These are phyloP conservation scores for Antitrichia curtipendula DNA, from an alignment of 225 moss, liverwort and hornwort species.

Conservation along the genomic window DNA sequence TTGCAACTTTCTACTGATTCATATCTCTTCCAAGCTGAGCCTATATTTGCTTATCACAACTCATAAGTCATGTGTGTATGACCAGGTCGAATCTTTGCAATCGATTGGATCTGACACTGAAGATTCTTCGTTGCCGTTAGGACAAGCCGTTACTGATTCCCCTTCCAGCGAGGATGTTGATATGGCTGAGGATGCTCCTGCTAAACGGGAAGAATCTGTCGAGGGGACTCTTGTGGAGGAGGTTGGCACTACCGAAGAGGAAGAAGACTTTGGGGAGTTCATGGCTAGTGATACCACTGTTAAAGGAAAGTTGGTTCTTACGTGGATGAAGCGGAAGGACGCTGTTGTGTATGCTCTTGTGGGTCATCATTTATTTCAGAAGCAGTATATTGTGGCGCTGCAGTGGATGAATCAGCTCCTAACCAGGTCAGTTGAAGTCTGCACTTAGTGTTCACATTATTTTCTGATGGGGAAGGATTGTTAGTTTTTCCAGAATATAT, in stretches of 20 bases:
- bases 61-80: background rate
- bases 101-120: slow-evolving; percentile 5
- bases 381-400: slow-evolving; percentile 76
- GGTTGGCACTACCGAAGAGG: slow-evolving; percentile 41
- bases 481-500: background rate
- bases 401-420: slow-evolving; percentile 73
- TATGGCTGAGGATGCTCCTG: background rate
- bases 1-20: background rate
- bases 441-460: background rate
- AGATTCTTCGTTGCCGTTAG: slow-evolving; percentile 4
- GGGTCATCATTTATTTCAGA: slow-evolving; percentile 84
- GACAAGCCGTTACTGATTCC: background rate
- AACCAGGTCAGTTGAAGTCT: slow-evolving; percentile 26
- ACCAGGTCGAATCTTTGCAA: slow-evolving; percentile 60
- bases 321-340: slow-evolving; percentile 81
- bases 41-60: background rate
- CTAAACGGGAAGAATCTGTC: background rate
- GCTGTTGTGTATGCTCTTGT: slow-evolving; percentile 70
- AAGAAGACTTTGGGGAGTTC: slow-evolving; percentile 90
- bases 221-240: slow-evolving; percentile 14
- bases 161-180: slow-evolving; percentile 15
- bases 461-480: background rate
- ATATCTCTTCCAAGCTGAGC: background rate
- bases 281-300: slow-evolving; percentile 41
- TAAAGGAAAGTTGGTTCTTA: slow-evolving; percentile 39